Base-by-base conservation (phyloP, 805 yeast genomes). In the Tetrapisispora fleetii region DNA sequence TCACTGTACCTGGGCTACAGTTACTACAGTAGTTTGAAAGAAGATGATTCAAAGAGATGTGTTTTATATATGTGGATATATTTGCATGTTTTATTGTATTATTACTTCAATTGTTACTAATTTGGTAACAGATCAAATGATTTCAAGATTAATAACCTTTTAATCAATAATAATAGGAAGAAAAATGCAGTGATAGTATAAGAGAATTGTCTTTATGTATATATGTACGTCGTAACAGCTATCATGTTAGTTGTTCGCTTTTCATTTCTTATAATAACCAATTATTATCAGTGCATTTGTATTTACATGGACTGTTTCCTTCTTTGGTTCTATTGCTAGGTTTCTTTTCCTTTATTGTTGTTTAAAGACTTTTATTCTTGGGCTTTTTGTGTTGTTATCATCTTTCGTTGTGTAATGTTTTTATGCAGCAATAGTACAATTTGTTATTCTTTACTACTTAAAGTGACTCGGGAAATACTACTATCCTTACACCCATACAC, bases 401-500 rank as follows among this genome's bases (percentile, higher is more conserved):
- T 24, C 8, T 24, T 24, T 24, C 8, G 28, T 24, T 24, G 28
- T 24, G 8, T 24, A 24, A 24, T 24, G 8, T 24, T 4, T 24
- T 24, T 24, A 24, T 24, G 28, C 28, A 24, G 8, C 28, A 24
- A 24, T 24, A 8, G 4, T 24, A 24, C 28, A 24, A 24, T 24
- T 24, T 24, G 28, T 6, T 24, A 24, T 24, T 24, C 28, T 24
- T 24, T 8, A 24, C 28, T 24, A 24, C 28, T 7, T 14, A 14
- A 32, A 32, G 35, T 32, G 10, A 14, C 35, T 13, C 35, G 35
- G 35, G n/a, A 32, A 4, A 7, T 32, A 13, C 35, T 32, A 32
- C 35, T 32, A 32, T 32, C 35, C 35, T 32, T 13, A 32, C 35
- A 41, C 44, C 44, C 44, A 32, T 41, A 41, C 44, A 40, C 44